These are phyloP conservation scores for Nepenthes alata DNA, from an alignment of 179 eudicot genomes.

Conservation along the genomic window DNA sequence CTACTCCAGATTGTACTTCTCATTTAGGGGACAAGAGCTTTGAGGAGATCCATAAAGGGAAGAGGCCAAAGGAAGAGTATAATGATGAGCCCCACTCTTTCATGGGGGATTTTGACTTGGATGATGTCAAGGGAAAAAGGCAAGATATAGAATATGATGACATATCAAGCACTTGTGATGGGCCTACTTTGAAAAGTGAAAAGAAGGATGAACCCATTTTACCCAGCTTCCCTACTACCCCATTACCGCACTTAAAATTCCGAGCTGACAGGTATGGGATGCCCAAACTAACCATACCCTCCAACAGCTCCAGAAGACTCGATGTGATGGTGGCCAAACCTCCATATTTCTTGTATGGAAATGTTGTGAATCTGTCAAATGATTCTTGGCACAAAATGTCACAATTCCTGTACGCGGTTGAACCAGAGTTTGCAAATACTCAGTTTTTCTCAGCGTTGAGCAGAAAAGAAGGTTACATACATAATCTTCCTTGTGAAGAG, in stretches of 20 bases:
- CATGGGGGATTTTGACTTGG: constrained; percentile 9
- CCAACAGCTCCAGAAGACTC: constrained; percentile 32
- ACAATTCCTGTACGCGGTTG: constrained; percentile 50
- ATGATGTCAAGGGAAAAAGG: constrained; percentile 10
- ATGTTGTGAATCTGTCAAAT: constrained; percentile 40
- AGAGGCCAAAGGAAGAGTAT: constrained; percentile 63
- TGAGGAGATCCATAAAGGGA: constrained; percentile 23
- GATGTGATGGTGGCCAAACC: constrained; percentile 42
- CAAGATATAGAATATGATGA: constrained; percentile 51
- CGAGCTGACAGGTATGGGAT: constrained; percentile 12
- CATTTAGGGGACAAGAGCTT: constrained; percentile 12
- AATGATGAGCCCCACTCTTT: constrained; percentile 20
- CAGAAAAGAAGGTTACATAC: constrained; percentile 79
- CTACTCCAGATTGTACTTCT: constrained; percentile 15
- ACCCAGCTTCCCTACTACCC: constrained; percentile 4
- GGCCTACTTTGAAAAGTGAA: constrained; percentile 23
- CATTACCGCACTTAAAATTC: constrained; percentile 6
- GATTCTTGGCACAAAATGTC: constrained; percentile 69
- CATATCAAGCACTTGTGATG: constrained; percentile 21
- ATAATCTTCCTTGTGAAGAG: constrained; percentile 64
- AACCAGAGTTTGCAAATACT: constrained; percentile 62
- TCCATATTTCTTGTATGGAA: constrained; percentile 85
- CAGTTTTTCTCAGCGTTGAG: constrained; percentile 62
- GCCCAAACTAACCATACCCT: constrained; percentile 22
- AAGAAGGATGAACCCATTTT: constrained; percentile 10